Conservation (phyloP, 176 grass and related monocot species). For the Microstegium vimineum region DNA sequence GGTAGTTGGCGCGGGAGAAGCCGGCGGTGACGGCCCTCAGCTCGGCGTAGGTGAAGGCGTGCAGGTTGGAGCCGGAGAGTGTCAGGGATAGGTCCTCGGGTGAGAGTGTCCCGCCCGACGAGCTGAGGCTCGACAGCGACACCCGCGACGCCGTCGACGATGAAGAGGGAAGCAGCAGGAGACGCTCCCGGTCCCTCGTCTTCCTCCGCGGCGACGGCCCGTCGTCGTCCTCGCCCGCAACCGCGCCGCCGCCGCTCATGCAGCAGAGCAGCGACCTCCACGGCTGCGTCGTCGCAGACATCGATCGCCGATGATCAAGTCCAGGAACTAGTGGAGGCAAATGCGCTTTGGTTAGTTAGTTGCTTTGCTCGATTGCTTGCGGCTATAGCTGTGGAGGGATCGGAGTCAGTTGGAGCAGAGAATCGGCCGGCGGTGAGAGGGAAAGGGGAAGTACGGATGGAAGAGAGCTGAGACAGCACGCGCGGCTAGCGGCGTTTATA, state of each 20-base stretch:
- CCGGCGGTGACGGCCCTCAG: constrained; percentile 41
- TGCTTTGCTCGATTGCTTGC: not conserved
- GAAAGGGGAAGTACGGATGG: not conserved
- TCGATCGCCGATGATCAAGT: not conserved
- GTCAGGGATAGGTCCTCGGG: constrained; percentile 69
- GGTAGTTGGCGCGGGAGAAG: constrained; percentile 62
- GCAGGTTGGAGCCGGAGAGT: constrained; percentile 46
- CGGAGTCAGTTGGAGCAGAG: not conserved
- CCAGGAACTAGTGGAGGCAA: not conserved
- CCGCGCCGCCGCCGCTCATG: not conserved
- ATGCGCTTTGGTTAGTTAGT: not conserved
- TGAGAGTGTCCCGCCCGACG: constrained; percentile 48
- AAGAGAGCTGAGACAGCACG: not conserved
- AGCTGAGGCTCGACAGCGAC: constrained; percentile 56
- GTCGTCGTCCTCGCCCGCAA: not conserved
- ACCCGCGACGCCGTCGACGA: constrained; percentile 40
- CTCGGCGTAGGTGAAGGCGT: constrained; percentile 70
- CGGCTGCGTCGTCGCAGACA: not conserved
- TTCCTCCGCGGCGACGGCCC: not conserved
- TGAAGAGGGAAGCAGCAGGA: not conserved
- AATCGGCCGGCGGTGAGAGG: not conserved
- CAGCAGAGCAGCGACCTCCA: constrained; percentile 48
- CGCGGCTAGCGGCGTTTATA: not conserved
- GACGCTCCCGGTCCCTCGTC: not conserved
- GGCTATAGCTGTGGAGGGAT: too few relatives aligned